A percentile compares a stretch with the other conserved stretches of the same genome.
These are phyloP conservation scores for Pichia sp. DNA, from an alignment of 1,139 yeast genomes.

Conservation along the genomic window DNA sequence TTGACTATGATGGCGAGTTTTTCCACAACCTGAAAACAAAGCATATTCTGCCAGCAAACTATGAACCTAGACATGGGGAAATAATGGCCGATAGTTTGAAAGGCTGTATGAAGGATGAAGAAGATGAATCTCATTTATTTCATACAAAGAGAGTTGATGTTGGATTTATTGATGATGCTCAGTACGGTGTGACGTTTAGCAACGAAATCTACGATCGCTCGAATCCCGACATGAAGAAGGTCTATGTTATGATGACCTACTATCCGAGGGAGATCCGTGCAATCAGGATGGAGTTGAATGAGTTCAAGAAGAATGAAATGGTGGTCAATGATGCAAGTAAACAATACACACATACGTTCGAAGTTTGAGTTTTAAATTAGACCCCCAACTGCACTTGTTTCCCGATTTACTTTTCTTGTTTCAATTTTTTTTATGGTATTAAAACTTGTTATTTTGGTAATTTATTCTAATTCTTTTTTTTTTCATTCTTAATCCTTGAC, in stretches of 20 bases:
- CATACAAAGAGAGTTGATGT: constrained; percentile 27
- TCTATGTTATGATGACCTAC: constrained; percentile 46
- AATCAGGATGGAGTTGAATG: constrained; percentile 49
- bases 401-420: background rate
- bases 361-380: constrained; percentile 25
- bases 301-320: constrained; percentile 49
- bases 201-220: constrained; percentile 47
- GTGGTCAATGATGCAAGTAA: constrained; percentile 50
- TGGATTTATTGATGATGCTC: constrained; percentile 41
- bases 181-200: constrained; percentile 46
- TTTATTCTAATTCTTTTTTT: background rate
- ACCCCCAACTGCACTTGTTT: background rate
- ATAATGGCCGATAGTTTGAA: background rate
- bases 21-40: background rate
- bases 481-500: background rate
- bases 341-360: constrained; percentile 50
- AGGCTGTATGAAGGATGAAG: constrained; percentile 13
- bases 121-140: background rate
- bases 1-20: background rate
- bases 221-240: constrained; percentile 40
- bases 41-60: background rate
- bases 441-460: too few species aligned
- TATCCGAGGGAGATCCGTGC: constrained; percentile 44
- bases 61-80: background rate
- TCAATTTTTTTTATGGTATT: background rate